Conservation (phyloP, 805 yeast species). For the Yamadazyma nakazawae region DNA sequence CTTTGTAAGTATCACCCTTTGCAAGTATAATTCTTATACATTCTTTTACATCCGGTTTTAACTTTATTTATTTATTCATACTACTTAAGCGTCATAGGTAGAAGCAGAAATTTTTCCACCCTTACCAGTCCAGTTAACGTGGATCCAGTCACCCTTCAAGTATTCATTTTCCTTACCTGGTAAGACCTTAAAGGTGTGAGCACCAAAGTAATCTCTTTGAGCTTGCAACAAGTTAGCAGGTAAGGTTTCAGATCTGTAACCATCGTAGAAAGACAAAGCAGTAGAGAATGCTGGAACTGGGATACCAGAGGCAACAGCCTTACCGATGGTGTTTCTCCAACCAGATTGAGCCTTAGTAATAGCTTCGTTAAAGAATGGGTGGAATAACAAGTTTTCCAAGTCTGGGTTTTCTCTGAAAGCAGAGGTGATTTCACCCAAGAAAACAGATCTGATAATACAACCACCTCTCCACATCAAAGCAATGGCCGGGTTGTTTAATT, state of each 20-base stretch:
- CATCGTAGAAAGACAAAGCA: slow-evolving; percentile 96
- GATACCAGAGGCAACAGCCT: slow-evolving; percentile 81
- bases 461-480: slow-evolving; percentile 99
- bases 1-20: too few relatives aligned
- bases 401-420: slow-evolving; percentile 94
- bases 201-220: slow-evolving; percentile 99
- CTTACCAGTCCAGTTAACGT: slow-evolving; percentile 98
- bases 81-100: slow-evolving; percentile 77
- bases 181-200: slow-evolving; percentile 95
- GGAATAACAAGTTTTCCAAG: slow-evolving; percentile 91
- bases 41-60: too few relatives aligned
- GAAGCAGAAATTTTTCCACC: slow-evolving; percentile 98
- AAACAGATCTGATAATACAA: slow-evolving; percentile 97
- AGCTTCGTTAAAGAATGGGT: slow-evolving; percentile 91
- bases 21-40: too few relatives aligned
- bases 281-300: slow-evolving; percentile 98
- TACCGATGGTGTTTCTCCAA: slow-evolving; percentile 86
- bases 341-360: slow-evolving; percentile 90
- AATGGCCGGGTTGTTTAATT: slow-evolving; percentile 95
- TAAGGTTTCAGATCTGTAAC: slow-evolving; percentile 91
- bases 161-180: slow-evolving; percentile 77
- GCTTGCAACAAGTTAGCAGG: slow-evolving; percentile 99
- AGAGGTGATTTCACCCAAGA: slow-evolving; percentile 93
- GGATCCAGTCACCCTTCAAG: slow-evolving; percentile 83
- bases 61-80: not conserved